Evolutionary conservation across 352 stramenopile species (phyloP).

Genomic region (Phytophthora constricta): DNA sequence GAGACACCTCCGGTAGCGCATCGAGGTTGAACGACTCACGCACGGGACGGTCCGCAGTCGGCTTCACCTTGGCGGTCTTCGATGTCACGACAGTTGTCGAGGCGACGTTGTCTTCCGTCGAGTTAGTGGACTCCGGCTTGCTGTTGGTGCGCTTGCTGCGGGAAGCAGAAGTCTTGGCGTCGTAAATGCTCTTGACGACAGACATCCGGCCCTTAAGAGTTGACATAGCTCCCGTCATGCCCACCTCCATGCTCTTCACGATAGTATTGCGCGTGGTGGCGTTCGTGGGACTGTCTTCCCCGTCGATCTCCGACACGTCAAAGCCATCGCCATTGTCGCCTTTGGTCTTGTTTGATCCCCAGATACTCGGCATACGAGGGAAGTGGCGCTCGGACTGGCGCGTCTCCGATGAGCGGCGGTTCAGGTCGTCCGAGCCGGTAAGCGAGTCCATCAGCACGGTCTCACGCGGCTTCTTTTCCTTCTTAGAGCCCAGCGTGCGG

Average conservation of each 20-base stretch:
- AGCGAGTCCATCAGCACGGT: conserved; percentile 79
- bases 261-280: conserved; percentile 77
- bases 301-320: conserved; percentile 55
- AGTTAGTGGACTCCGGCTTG: conserved; percentile 52
- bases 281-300: conserved; percentile 53
- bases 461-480: conserved; percentile 66
- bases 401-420: conserved; percentile 59
- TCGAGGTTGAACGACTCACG: conserved; percentile 89
- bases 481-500: conserved; percentile 86
- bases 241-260: conserved; percentile 77
- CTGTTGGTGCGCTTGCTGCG: conserved; percentile 66
- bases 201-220: conserved; percentile 84
- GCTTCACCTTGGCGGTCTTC: conserved; percentile 44
- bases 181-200: conserved; percentile 80
- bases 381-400: conserved; percentile 68
- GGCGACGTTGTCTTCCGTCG: conserved; percentile 31
- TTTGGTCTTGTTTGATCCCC: conserved; percentile 61
- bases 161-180: conserved; percentile 42
- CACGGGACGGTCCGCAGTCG: conserved; percentile 60
- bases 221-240: conserved; percentile 77
- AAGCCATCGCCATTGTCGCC: conserved; percentile 50
- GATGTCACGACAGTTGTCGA: conserved; percentile 34
- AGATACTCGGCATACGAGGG: conserved; percentile 77
- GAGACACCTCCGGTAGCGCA: conserved; percentile 77
- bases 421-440: conserved; percentile 75